Evolutionary conservation across 345 rosid genomes (phyloP), one percentile per base, ranked within the genome.

Genomic region (Camelina hispida): DNA sequence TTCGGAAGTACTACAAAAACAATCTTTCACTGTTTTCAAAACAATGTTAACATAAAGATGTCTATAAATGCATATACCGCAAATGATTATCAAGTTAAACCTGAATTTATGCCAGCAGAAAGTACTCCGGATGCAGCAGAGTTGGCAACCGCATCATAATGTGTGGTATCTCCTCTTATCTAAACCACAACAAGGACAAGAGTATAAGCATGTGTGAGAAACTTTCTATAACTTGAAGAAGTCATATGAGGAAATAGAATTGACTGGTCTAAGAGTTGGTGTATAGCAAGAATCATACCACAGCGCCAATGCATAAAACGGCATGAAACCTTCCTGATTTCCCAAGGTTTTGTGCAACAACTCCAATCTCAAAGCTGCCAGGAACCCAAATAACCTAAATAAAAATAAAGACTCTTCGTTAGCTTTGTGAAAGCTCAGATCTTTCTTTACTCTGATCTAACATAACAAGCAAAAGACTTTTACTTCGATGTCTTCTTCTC

Each of bases 51-150:
- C 37, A 17, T 23, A 35, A 4, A 1, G 9, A 22, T 37, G 44
- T 12, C 14, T 69, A 1, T 1, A 53, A 18, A 37, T 17, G 48
- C 16, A 50, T 50, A 30, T 57, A 9, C 4, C 1, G 14, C 56
- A 18, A 40, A 23, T 9, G 28, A 13, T 14, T 35, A 62, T 37
- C 5, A 52, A 73, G 16, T 69, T 1, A 28, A 72, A 95, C 99
- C 98, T 78, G 99, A 93, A 58, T 83, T 93, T 10, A 95, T 66
- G 78, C 96, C 88, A 81, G 99, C 99, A 17, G 99, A 95, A 74
- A 95, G 98, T 34, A 95, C 97, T 60, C 99, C 97, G 8, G 99
- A 95, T 38, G 99, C 90, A 14, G 89, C 97, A 7, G 99, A 90
- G 85, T 95, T 93, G 40, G 90, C 97, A 59, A 95, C 99, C 15